Evolutionary conservation across 768 basidiomycete species (phyloP).

Genomic region (Punctularia strigosozonata): DNA sequence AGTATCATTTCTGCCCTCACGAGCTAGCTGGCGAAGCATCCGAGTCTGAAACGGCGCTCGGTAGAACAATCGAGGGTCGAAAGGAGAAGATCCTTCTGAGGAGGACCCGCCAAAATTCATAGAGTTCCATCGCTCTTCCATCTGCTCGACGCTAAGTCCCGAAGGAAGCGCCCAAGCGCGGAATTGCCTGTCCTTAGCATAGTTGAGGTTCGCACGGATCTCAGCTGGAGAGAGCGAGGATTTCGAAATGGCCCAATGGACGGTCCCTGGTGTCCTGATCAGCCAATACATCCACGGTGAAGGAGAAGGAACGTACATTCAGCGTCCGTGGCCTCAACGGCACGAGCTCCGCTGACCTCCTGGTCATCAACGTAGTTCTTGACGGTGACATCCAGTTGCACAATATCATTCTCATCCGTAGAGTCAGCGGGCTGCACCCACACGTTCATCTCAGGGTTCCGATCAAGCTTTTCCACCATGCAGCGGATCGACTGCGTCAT

Average conservation of each 20-base stretch:
- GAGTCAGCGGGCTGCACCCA: constrained; percentile 56
- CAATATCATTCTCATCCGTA: constrained; percentile 29
- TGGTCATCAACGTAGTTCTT: constrained; percentile 31
- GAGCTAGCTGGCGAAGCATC: no score
- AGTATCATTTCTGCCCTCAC: no score
- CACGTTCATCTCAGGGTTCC: constrained; percentile 34
- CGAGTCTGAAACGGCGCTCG: no score
- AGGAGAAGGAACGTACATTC: constrained; percentile 17
- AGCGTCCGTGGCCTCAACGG: constrained; percentile 19
- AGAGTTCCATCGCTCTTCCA: not conserved
- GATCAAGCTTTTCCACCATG: constrained; percentile 46
- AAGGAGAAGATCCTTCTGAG: not conserved
- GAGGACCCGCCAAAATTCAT: not conserved
- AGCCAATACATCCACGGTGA: constrained; percentile 14
- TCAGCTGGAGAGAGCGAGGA: constrained; percentile 1
- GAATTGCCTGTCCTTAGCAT: constrained; percentile 9
- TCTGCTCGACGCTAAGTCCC: not conserved
- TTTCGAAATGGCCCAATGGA: constrained; percentile 6
- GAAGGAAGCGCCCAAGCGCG: not conserved
- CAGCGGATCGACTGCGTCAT: constrained; percentile 38
- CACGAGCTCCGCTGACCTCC: constrained; percentile 21
- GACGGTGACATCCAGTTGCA: constrained; percentile 43
- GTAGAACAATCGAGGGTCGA: no score
- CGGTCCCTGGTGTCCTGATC: constrained; percentile 15
- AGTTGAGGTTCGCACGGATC: constrained; percentile 5